These are phyloP conservation scores for Didymella exigua DNA, from an alignment of 2,329 filamentous ascomycete species.

Conservation along the genomic window DNA sequence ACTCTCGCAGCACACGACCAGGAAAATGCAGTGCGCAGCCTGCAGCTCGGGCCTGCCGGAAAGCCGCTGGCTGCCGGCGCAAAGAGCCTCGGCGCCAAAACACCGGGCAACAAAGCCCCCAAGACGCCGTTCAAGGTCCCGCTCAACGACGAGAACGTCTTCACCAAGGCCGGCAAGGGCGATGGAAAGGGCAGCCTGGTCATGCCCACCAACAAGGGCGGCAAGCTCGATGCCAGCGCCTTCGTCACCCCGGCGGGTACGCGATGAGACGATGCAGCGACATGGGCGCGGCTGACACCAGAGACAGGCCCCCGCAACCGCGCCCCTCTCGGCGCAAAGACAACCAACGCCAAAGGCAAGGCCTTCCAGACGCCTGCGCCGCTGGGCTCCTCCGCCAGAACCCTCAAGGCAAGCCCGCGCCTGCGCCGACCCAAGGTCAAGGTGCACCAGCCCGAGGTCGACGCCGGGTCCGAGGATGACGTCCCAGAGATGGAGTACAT, in stretches of 20 bases:
- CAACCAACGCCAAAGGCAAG: constrained; percentile 87
- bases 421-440: constrained; percentile 61
- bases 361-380: constrained; percentile 69
- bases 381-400: constrained; percentile 64
- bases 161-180: constrained; percentile 65
- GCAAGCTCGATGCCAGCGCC: constrained; percentile 62
- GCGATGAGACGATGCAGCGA: not conserved
- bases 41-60: constrained; percentile 70
- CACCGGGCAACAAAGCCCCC: constrained; percentile 73
- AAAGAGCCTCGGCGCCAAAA: constrained; percentile 72
- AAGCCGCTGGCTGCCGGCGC: constrained; percentile 73
- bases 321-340: constrained; percentile 90
- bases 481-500: constrained; percentile 89
- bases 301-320: constrained; percentile 67
- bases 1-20: constrained; percentile 79
- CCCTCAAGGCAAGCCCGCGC: constrained; percentile 68
- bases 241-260: constrained; percentile 82
- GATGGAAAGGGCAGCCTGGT: constrained; percentile 64
- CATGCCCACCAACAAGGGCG: constrained; percentile 57
- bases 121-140: constrained; percentile 83
- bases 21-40: constrained; percentile 81
- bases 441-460: constrained; percentile 64
- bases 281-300: constrained; percentile 9
- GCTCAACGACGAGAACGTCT: constrained; percentile 85
- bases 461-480: constrained; percentile 58